Base-by-base conservation (phyloP, 768 basidiomycete genomes). In the Pisolithus sp. region DNA sequence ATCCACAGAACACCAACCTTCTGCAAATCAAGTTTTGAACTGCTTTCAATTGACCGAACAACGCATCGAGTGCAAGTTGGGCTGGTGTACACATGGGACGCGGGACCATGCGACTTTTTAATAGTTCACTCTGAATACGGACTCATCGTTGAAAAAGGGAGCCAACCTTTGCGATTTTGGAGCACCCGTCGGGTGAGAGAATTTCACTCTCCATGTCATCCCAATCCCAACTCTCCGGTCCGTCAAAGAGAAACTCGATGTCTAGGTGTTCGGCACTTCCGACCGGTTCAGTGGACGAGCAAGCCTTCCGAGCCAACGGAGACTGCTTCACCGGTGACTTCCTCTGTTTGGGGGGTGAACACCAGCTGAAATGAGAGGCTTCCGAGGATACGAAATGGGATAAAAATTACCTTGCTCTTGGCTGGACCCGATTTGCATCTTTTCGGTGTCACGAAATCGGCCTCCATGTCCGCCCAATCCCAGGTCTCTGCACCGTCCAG, bases 221-320 rank as follows among this genome's bases (percentile, higher is more conserved):
- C 78, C 83, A 81, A 53, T 89, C 82, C 82, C 85, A 86, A 31
- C 77, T 73, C 59, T 84, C 86, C 0, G 80, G 80, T 0, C 84
- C 86, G 12, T 83, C 78, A 10, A 85, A 64, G 21, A 87, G 73
- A 1, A 66, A 68, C 1, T 68, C 64, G 28, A 84, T 57, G 52
- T 81, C 77, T 28, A 76, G 56, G 52, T 75, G 69, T 10, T 58
- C 60, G 7, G 63, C 63, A 3, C 51, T 26, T 30, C 13, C 34
- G 4, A 21, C 49, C 48, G 26, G 53, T 41, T 3, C 54, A 51
- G 42, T 5, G 12, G n/a, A 24, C 26, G 62, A 62, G 18, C 49
- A 48, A 5, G 48, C n/a, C 20, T 57, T 54, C 37, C 53, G 50
- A 36, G 56, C 52, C 5, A 55, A 50, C 24, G 53, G 48, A 0